These are phyloP conservation scores for Umbelopsis sp. DNA, from an alignment of 192 early-diverging fungal species.

Conservation along the genomic window DNA sequence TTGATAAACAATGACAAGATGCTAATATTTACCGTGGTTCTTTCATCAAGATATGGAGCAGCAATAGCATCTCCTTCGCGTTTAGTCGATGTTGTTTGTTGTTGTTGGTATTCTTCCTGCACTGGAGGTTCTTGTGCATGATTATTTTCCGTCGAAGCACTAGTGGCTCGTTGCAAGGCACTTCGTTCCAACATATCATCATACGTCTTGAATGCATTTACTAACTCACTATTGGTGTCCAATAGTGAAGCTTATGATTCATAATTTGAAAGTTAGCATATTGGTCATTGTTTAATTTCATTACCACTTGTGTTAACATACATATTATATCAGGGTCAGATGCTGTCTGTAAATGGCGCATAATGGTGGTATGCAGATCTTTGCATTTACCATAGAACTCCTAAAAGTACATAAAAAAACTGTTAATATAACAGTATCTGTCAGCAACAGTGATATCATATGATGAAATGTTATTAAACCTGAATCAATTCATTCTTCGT, in stretches of 20 bases:
- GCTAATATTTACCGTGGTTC: background rate
- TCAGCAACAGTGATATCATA: background rate
- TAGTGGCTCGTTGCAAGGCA: slow-evolving; percentile 41
- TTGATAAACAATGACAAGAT: background rate
- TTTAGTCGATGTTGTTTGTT: background rate
- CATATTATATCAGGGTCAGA: slow-evolving; percentile 43
- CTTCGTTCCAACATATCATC: slow-evolving; percentile 59
- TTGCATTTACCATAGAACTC: slow-evolving; percentile 58
- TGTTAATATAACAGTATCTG: background rate
- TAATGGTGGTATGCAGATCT: slow-evolving; percentile 42
- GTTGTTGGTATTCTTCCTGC: slow-evolving; percentile 1
- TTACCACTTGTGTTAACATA: slow-evolving; percentile 28
- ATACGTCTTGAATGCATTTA: slow-evolving; percentile 55
- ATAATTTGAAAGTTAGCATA: background rate
- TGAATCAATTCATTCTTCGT: slow-evolving; percentile 55
- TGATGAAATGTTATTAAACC: slow-evolving; percentile 23
- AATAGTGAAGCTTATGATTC: slow-evolving; percentile 44
- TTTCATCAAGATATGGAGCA: background rate
- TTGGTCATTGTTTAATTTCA: background rate
- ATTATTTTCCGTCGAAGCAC: slow-evolving; percentile 38
- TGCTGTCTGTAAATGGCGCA: slow-evolving; percentile 34
- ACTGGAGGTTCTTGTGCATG: slow-evolving; percentile 4
- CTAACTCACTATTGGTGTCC: slow-evolving; percentile 50
- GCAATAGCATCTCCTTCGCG: background rate
- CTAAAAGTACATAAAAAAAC: slow-evolving; percentile 23